A percentile compares a stretch with the other conserved stretches of the same genome.
These are phyloP conservation scores for Tephrocybe sp. DNA, from an alignment of 768 basidiomycete species.

Conservation along the genomic window DNA sequence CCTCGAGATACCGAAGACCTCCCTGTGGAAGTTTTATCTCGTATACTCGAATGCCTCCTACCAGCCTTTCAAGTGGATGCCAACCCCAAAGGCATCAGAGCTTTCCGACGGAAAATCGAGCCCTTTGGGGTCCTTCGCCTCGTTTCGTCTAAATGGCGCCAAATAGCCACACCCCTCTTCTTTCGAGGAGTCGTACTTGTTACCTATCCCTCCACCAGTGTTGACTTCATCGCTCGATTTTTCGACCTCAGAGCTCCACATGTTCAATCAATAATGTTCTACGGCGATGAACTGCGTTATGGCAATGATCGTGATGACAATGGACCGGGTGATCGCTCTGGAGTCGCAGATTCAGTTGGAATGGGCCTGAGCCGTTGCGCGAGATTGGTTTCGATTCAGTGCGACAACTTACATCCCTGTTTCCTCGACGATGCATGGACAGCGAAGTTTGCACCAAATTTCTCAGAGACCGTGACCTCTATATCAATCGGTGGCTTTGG, in stretches of 20 bases:
- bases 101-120: background rate
- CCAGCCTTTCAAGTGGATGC: background rate
- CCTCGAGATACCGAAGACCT: no score
- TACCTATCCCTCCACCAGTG: background rate
- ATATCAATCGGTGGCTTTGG: background rate
- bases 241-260: background rate
- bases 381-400: background rate
- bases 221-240: background rate
- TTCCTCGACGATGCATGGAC: background rate
- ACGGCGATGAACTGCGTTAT: no score
- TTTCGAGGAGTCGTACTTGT: background rate
- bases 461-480: background rate
- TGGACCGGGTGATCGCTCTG: background rate
- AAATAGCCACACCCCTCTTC: background rate
- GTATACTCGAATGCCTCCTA: no score
- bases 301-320: no score
- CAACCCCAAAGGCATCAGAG: background rate
- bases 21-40: no score
- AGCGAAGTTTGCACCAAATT: constrained; percentile 1
- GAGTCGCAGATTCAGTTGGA: background rate
- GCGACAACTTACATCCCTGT: background rate
- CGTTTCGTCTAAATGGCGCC: background rate
- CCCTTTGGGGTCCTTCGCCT: background rate
- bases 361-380: background rate
- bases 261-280: background rate